These are phyloP conservation scores for Zhuliangozyma blackwelliae DNA, from an alignment of 1,139 yeast species.

Conservation along the genomic window DNA sequence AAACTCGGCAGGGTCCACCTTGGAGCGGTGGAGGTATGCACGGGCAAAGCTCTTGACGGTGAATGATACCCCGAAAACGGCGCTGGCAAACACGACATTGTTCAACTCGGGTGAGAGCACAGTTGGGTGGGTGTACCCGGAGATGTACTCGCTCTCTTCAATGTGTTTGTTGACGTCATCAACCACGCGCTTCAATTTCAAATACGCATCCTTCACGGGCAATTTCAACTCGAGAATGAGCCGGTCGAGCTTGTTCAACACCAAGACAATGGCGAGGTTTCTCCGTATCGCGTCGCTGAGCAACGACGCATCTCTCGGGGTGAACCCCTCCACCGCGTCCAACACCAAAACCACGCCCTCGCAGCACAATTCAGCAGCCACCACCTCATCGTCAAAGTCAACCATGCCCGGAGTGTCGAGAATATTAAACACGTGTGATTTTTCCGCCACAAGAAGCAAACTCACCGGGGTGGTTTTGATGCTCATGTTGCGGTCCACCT, in stretches of 20 bases:
- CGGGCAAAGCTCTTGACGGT: slow-evolving; percentile 61
- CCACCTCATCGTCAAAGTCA: slow-evolving; percentile 73
- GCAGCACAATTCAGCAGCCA: slow-evolving; percentile 50
- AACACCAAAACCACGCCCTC: slow-evolving; percentile 70
- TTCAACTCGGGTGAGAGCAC: slow-evolving; percentile 57
- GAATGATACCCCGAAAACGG: slow-evolving; percentile 60
- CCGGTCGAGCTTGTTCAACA: slow-evolving; percentile 83
- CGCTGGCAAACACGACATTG: slow-evolving; percentile 73
- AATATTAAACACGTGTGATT: slow-evolving; percentile 57
- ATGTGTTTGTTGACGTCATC: slow-evolving; percentile 60
- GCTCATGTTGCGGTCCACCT: slow-evolving; percentile 66
- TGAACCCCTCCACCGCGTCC: slow-evolving; percentile 84
- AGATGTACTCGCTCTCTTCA: slow-evolving; percentile 20
- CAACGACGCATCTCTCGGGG: slow-evolving; percentile 46
- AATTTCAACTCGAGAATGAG: slow-evolving; percentile 70
- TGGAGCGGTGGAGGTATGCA: slow-evolving; percentile 37
- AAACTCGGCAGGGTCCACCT: slow-evolving; percentile 41
- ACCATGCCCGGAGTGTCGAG: slow-evolving; percentile 92
- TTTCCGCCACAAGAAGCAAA: slow-evolving; percentile 50
- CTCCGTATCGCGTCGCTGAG: slow-evolving; percentile 46
- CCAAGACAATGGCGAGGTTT: slow-evolving; percentile 51
- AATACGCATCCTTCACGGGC: slow-evolving; percentile 70
- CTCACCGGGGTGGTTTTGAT: slow-evolving; percentile 63
- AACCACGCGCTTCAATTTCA: slow-evolving; percentile 59
- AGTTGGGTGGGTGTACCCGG: slow-evolving; percentile 23